Conservation (phyloP, 2,329 filamentous ascomycete genomes). For the Cercospora sp. region DNA sequence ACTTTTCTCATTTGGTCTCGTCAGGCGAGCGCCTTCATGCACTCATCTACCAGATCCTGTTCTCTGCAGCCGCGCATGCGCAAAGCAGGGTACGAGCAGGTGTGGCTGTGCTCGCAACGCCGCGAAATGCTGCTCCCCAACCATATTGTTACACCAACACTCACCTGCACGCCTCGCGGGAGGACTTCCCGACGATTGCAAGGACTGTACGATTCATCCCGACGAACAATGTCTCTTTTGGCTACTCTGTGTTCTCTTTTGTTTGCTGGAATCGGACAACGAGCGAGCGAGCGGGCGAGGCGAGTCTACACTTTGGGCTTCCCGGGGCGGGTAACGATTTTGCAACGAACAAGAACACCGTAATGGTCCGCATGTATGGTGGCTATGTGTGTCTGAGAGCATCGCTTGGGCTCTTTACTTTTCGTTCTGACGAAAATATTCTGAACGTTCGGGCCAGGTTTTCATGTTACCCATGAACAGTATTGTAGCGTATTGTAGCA, state of each 20-base stretch:
- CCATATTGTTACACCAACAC: neutral
- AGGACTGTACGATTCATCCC: neutral
- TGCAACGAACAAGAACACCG: neutral
- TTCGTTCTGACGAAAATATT: neutral
- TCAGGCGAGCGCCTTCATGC: neutral
- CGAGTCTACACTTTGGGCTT: neutral
- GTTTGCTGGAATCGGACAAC: neutral
- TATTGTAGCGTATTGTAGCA: neutral
- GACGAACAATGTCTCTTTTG: neutral
- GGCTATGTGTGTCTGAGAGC: neutral
- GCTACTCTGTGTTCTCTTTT: neutral
- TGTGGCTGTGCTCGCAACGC: neutral
- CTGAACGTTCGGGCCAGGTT: neutral
- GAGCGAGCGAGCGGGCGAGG: neutral
- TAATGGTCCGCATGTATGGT: neutral
- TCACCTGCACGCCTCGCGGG: neutral
- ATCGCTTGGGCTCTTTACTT: neutral
- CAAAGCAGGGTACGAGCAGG: neutral
- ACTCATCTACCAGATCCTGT: neutral
- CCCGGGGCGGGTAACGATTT: neutral
- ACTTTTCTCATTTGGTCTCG: neutral
- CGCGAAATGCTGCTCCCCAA: neutral
- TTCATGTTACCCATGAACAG: neutral
- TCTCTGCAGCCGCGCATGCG: neutral
- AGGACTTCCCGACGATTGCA: neutral